Conservation (phyloP, 2,329 filamentous ascomycete species). For the Diaporthe longicolla region DNA sequence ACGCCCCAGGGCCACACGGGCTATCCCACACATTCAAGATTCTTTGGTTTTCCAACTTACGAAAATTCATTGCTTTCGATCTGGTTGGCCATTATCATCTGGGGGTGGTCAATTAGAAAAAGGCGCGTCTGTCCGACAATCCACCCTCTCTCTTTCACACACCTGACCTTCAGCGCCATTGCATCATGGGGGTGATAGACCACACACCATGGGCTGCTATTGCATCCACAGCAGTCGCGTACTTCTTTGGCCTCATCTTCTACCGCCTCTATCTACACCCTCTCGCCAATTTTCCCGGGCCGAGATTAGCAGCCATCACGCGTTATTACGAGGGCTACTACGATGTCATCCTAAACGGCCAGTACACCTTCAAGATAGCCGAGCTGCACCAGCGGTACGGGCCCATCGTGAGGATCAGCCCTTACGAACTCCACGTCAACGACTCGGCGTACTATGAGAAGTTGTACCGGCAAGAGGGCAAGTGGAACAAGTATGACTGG, state of each 20-base stretch:
- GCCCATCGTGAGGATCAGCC: conserved; percentile 53
- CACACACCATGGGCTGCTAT: background rate
- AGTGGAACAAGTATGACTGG: conserved; percentile 38
- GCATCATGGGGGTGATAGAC: background rate
- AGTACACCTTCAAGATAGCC: conserved; percentile 59
- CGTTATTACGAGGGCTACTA: conserved; percentile 60
- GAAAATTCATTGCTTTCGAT: background rate
- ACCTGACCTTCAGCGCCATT: background rate
- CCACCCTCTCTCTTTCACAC: background rate
- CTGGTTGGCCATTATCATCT: background rate
- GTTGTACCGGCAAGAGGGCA: conserved; percentile 45
- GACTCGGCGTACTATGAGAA: conserved; percentile 48
- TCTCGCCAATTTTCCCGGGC: conserved; percentile 56
- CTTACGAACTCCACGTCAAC: conserved; percentile 51
- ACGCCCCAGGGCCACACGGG: too few species aligned
- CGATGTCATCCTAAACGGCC: conserved; percentile 57
- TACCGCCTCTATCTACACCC: conserved; percentile 56
- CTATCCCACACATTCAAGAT: background rate
- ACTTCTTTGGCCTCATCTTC: conserved; percentile 23
- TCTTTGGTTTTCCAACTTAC: background rate
- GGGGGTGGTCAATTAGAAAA: background rate
- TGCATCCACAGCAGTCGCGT: background rate
- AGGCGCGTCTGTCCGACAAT: background rate
- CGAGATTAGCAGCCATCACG: conserved; percentile 56
- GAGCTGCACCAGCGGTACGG: conserved; percentile 59